Evolutionary conservation across 2,329 filamentous ascomycete species (phyloP), one percentile per base, ranked within the genome.

Genomic region (Microdochium nivale): DNA sequence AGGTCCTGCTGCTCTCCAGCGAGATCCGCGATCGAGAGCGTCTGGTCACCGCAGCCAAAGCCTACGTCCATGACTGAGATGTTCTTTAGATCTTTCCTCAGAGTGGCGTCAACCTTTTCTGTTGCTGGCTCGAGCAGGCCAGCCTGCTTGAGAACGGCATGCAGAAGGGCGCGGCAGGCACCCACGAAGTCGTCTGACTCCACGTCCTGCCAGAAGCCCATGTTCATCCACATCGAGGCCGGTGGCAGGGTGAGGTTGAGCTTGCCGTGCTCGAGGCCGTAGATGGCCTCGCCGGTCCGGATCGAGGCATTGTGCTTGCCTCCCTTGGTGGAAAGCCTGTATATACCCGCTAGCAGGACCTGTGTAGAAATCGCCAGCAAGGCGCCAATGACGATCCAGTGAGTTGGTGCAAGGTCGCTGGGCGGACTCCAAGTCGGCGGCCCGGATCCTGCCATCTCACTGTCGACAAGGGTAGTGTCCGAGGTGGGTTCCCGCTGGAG

Each of bases 151-250:
- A 82, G 61, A 3, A 81, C 68, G 51, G 77, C 66, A 0, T 69
- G 61, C 0, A 82, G 65, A 1, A 83, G 68, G 5, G 71, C 67
- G n/a, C 69, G 60, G 52, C 75, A 76, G 2, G 80, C 79, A 16
- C 71, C 64, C 14, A 70, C 69, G 49, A 75, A 73, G 44, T 66
- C 57, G 47, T 60, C 60, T 58, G 67, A 57, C n/a, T 72, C 74
- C 3, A 30, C 46, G 24, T 47, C 46, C 9, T 14, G 46, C 80
- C 79, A 83, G 54, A 78, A 82, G 0, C 79, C 80, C 65, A 83
- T 74, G 52, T 82, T 83, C 78, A 83, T 83, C 79, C 80, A 83
- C 78, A 81, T 79, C n/a, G 70, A 71, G 4, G 62, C 58, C 2
- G 72, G 65, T 1, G 74, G 72, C 1, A 76, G 60, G 19, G 69